Evolutionary conservation across 345 rosid genomes (phyloP).

Genomic region (Citrus inodora): DNA sequence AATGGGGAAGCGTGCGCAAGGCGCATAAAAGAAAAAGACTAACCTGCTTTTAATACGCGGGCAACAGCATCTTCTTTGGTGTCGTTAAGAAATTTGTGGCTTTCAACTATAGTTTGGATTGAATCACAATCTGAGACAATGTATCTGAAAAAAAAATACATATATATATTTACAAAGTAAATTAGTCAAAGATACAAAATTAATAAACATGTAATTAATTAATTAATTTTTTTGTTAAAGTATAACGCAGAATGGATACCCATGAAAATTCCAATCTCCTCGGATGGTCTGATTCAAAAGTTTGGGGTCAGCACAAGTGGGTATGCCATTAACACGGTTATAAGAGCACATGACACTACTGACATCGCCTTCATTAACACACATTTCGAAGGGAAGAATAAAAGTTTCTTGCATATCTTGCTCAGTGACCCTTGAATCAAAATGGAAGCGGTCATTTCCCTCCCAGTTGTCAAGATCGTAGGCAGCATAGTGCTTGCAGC

Average conservation of each 20-base stretch:
- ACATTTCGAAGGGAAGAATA: constrained; percentile 36
- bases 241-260: constrained; percentile 17
- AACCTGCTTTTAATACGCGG: constrained; percentile 46
- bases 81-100: constrained; percentile 40
- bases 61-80: constrained; percentile 58
- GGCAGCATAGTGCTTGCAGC: constrained; percentile 46
- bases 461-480: constrained; percentile 43
- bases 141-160: constrained; percentile 23
- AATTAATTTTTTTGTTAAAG: no score
- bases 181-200: not conserved
- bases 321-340: constrained; percentile 40
- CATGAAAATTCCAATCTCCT: constrained; percentile 54
- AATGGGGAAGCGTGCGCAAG: no score
- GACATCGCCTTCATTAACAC: constrained; percentile 45
- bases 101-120: constrained; percentile 42
- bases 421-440: constrained; percentile 35
- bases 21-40: no score
- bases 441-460: constrained; percentile 25
- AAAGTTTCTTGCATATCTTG: constrained; percentile 40
- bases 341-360: constrained; percentile 54
- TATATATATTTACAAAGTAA: not conserved
- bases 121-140: constrained; percentile 62
- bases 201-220: not conserved
- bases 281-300: constrained; percentile 35
- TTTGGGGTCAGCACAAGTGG: constrained; percentile 43